phyloP scores from a whole-genome alignment of 75 land plant genomes.

The Cryptomeria japonica region DNA sequence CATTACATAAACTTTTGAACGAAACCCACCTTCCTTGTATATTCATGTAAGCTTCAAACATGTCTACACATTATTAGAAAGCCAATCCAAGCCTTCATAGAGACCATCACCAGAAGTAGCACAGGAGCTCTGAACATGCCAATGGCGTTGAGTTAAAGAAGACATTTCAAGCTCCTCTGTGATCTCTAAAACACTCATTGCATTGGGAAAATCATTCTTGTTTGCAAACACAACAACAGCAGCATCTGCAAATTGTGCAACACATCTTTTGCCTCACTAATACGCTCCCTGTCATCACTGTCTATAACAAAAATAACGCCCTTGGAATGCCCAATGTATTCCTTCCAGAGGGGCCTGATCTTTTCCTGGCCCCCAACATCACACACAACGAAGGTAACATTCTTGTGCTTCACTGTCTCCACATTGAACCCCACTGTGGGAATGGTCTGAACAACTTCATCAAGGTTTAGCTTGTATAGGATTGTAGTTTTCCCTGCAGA shows the following conservation, averaged over 20 bases:
- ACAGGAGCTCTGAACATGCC: conserved; percentile 31
- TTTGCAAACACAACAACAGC: conserved; percentile 20
- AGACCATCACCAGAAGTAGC: conserved; percentile 64
- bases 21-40: no score
- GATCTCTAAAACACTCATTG: conserved; percentile 13
- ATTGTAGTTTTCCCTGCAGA: conserved; percentile 28
- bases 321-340: background rate
- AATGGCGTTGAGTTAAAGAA: conserved; percentile 49
- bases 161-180: conserved; percentile 26
- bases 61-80: conserved; percentile 23
- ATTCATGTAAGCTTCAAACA: no score
- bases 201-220: conserved; percentile 17
- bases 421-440: conserved; percentile 35
- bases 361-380: conserved; percentile 38
- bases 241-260: background rate
- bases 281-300: background rate
- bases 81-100: conserved; percentile 69
- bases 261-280: background rate
- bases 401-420: conserved; percentile 20
- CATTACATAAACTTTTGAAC: no score
- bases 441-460: conserved; percentile 15
- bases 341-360: background rate
- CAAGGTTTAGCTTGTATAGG: conserved; percentile 21
- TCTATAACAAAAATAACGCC: background rate
- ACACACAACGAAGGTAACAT: conserved; percentile 28